These are phyloP conservation scores for Poterioochromonas sp. DNA, from an alignment of 352 stramenopile species.

Conservation along the genomic window DNA sequence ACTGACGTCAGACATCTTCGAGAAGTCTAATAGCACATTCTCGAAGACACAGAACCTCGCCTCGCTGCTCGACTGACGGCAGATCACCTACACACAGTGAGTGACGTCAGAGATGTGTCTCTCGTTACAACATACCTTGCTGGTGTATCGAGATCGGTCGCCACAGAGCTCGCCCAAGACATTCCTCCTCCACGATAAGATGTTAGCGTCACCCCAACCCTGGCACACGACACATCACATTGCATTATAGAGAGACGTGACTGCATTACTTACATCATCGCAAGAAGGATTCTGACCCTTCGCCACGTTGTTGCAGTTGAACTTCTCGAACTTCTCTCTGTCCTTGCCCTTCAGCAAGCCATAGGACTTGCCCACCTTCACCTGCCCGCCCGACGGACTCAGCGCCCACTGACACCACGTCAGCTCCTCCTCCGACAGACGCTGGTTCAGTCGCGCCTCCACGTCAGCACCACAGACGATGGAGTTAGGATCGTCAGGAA, in stretches of 20 bases:
- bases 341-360: background rate
- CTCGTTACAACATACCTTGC: background rate
- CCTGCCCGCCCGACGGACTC: background rate
- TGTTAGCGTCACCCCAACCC: slow-evolving; percentile 14
- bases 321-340: background rate
- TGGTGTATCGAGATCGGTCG: background rate
- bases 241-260: background rate
- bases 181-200: slow-evolving; percentile 27
- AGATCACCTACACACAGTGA: background rate
- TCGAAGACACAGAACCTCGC: slow-evolving; percentile 24
- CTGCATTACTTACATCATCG: slow-evolving; percentile 11
- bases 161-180: background rate
- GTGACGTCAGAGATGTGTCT: background rate
- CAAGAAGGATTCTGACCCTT: slow-evolving; percentile 26
- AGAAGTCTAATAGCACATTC: slow-evolving; percentile 25
- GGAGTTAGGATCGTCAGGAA: no score
- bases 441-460: background rate
- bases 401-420: slow-evolving; percentile 28
- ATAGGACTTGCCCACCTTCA: slow-evolving; percentile 28
- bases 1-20: slow-evolving; percentile 2
- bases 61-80: background rate
- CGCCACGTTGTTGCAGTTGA: slow-evolving; percentile 17
- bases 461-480: no score
- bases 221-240: background rate
- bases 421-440: background rate